phyloP scores from a whole-genome alignment of 2,329 filamentous ascomycete species.

The Aspergillus aculeatinus region DNA sequence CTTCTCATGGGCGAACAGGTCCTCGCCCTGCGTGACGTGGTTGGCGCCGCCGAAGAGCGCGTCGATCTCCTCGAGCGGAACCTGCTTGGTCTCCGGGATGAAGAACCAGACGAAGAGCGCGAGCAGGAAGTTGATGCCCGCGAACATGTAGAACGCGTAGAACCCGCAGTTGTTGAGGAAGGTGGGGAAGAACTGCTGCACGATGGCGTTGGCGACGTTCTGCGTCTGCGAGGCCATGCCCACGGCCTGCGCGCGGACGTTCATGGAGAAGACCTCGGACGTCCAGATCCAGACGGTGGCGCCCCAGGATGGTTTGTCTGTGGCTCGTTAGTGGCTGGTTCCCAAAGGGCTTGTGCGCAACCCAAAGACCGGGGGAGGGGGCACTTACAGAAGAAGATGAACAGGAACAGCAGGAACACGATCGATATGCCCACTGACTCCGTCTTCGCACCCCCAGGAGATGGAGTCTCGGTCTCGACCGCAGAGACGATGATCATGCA shows the following conservation, averaged over 20 bases:
- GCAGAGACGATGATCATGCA: conserved; percentile 68
- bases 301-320: conserved; percentile 68
- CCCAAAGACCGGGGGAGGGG: too few species aligned
- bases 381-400: conserved; percentile 50
- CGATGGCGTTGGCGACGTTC: conserved; percentile 65
- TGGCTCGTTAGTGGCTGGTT: conserved; percentile 12
- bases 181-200: conserved; percentile 69
- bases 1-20: conserved; percentile 30
- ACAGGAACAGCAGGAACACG: conserved; percentile 66
- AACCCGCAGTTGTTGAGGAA: conserved; percentile 62
- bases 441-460: conserved; percentile 53
- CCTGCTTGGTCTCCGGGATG: conserved; percentile 53
- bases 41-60: conserved; percentile 39
- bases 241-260: conserved; percentile 69
- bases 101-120: conserved; percentile 52
- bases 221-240: conserved; percentile 64
- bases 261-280: conserved; percentile 68
- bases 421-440: conserved; percentile 65
- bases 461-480: conserved; percentile 59
- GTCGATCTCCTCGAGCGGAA: conserved; percentile 41
- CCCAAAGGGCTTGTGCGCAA: neutral
- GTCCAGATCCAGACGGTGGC: conserved; percentile 72
- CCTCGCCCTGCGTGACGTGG: conserved; percentile 36
- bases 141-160: conserved; percentile 58
- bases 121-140: conserved; percentile 53